Percentiles rank a stretch among this genome's conserved stretches.
Conservation (phyloP, 2,329 filamentous ascomycete species). For the Venturia aucupariae region DNA sequence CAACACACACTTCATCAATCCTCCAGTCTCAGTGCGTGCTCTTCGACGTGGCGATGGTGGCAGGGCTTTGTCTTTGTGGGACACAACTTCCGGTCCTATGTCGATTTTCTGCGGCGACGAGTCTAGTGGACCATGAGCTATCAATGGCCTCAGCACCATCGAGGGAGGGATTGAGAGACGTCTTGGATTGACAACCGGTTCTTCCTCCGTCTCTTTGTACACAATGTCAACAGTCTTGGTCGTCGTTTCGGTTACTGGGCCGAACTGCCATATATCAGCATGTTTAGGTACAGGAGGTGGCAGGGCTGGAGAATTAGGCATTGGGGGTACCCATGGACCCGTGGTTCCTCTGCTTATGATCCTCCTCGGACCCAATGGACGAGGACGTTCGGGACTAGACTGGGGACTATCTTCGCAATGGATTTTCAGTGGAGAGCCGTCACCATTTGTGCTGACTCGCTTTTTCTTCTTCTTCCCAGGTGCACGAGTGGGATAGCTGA, state of each 20-base stretch:
- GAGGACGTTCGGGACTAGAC: not conserved
- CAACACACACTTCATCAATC: slow-evolving; percentile 21
- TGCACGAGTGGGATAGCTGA: not conserved
- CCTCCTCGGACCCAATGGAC: not conserved
- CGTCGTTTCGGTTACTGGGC: not conserved
- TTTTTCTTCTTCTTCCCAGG: slow-evolving; percentile 1
- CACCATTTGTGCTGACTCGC: slow-evolving; percentile 1
- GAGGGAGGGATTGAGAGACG: slow-evolving; percentile 13
- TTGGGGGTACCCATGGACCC: slow-evolving; percentile 7
- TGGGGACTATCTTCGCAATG: slow-evolving; percentile 2
- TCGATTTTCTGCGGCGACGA: slow-evolving; percentile 7
- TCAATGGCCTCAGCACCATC: slow-evolving; percentile 7
- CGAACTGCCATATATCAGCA: slow-evolving; percentile 2
- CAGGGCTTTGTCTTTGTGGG: slow-evolving; percentile 17
- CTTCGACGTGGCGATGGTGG: slow-evolving; percentile 18
- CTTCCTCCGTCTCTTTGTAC: not conserved
- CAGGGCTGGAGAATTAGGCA: not conserved
- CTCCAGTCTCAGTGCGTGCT: slow-evolving; percentile 17
- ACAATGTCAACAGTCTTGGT: not conserved
- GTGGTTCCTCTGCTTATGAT: not conserved
- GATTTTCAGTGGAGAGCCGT: slow-evolving; percentile 4
- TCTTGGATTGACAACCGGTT: not conserved
- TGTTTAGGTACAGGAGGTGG: slow-evolving; percentile 3
- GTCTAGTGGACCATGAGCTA: slow-evolving; percentile 9
- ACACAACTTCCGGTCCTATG: not conserved